Percentiles rank a stretch among this genome's conserved stretches.
phyloP scores from a whole-genome alignment of 495 filamentous ascomycete genomes.

The Rostrohypoxylon terebratum region DNA sequence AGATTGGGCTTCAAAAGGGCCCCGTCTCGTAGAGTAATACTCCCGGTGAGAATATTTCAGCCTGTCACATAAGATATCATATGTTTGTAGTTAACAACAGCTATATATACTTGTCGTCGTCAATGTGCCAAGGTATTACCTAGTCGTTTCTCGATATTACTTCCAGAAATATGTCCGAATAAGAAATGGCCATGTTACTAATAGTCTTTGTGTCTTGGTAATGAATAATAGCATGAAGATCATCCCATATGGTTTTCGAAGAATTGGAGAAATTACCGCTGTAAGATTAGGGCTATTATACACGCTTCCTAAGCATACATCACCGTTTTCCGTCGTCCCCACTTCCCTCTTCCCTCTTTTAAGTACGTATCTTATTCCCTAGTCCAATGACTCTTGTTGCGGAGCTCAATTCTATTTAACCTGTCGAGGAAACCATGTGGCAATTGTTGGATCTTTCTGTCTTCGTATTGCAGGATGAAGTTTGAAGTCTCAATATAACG shows the following conservation, averaged over 20 bases:
- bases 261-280: background rate
- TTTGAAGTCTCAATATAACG: constrained; percentile 9
- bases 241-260: background rate
- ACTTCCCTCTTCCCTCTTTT: background rate
- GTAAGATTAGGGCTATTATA: background rate
- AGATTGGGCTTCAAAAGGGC: constrained; percentile 52
- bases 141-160: background rate
- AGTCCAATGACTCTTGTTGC: background rate
- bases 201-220: background rate
- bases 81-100: constrained; percentile 12
- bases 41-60: background rate
- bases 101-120: constrained; percentile 6
- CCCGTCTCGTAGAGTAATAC: background rate
- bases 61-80: background rate
- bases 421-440: background rate
- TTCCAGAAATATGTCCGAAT: background rate
- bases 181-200: background rate
- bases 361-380: background rate
- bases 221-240: background rate
- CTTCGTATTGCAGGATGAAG: background rate
- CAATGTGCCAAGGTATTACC: background rate
- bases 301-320: background rate
- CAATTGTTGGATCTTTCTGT: background rate
- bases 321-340: background rate
- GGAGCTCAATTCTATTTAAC: background rate